These are phyloP conservation scores for Kodamaea suecica DNA, from an alignment of 1,139 yeast species.

Conservation along the genomic window DNA sequence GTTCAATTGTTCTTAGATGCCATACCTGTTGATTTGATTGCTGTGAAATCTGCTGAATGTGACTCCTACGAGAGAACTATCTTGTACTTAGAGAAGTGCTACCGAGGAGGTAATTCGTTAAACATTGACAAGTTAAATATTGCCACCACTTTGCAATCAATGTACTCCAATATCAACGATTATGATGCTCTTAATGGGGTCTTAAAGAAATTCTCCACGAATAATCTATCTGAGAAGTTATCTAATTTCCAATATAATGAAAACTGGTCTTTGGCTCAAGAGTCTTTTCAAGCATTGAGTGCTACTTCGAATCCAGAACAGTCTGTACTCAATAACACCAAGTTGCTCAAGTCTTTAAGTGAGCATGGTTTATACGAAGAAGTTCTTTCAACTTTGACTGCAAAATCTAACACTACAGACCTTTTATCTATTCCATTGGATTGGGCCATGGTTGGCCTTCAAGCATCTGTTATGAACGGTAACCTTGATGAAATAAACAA, in stretches of 20 bases:
- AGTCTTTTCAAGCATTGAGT: conserved; percentile 73
- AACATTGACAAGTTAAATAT: conserved; percentile 36
- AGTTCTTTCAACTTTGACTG: conserved; percentile 33
- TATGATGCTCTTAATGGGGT: conserved; percentile 89
- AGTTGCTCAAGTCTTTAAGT: conserved; percentile 36
- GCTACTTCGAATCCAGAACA: conserved; percentile 20
- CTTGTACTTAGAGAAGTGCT: conserved; percentile 79
- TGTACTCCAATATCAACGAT: conserved; percentile 86
- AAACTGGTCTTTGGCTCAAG: conserved; percentile 84
- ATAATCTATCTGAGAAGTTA: conserved; percentile 67
- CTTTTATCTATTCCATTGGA: conserved; percentile 37
- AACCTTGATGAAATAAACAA: conserved; percentile 46
- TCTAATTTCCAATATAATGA: conserved; percentile 81
- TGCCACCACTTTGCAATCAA: conserved; percentile 59
- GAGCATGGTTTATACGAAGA: conserved; percentile 45
- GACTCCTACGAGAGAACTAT: conserved; percentile 86
- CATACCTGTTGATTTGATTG: conserved; percentile 70
- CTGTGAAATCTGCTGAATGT: conserved; percentile 76
- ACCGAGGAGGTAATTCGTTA: conserved; percentile 38
- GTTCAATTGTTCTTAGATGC: conserved; percentile 47
- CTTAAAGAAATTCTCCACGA: conserved; percentile 67
- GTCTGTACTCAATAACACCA: conserved; percentile 32
- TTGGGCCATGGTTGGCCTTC: conserved; percentile 67
- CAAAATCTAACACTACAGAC: conserved; percentile 25
- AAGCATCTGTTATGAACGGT: conserved; percentile 70